These are phyloP conservation scores for Talaromyces amestolkiae DNA, from an alignment of 2,329 filamentous ascomycete genomes.

Conservation along the genomic window DNA sequence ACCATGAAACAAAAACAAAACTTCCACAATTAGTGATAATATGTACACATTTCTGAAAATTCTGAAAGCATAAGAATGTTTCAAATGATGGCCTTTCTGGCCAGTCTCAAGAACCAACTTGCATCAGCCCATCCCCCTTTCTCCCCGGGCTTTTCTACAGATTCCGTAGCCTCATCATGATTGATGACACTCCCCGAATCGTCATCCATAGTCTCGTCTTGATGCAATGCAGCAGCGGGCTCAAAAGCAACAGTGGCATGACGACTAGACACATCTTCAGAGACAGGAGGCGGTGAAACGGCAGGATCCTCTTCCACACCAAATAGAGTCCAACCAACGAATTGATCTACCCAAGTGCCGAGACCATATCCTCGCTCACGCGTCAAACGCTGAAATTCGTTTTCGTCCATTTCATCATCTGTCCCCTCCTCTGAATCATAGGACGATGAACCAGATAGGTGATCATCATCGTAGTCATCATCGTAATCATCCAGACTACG, in stretches of 20 bases:
- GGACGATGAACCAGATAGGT: conserved; percentile 22
- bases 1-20: not conserved
- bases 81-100: conserved; percentile 33
- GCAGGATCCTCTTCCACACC: conserved; percentile 51
- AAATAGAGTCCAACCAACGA: conserved; percentile 59
- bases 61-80: not conserved
- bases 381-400: conserved; percentile 53
- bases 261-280: conserved; percentile 24
- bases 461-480: conserved; percentile 22
- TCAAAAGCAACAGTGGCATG: conserved; percentile 13
- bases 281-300: conserved; percentile 3
- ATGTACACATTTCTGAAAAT: not conserved
- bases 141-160: conserved; percentile 37
- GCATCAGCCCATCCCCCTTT: conserved; percentile 58
- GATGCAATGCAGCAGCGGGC: not conserved
- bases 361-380: conserved; percentile 54
- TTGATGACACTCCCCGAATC: conserved; percentile 25
- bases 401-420: conserved; percentile 50
- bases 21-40: not conserved
- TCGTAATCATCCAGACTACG: conserved; percentile 22
- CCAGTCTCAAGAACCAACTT: conserved; percentile 57
- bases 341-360: conserved; percentile 55
- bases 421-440: conserved; percentile 31
- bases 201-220: not conserved
- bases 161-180: conserved; percentile 25